Base-by-base conservation (phyloP, 257 asterid genomes). In the Plantago ovata region DNA sequence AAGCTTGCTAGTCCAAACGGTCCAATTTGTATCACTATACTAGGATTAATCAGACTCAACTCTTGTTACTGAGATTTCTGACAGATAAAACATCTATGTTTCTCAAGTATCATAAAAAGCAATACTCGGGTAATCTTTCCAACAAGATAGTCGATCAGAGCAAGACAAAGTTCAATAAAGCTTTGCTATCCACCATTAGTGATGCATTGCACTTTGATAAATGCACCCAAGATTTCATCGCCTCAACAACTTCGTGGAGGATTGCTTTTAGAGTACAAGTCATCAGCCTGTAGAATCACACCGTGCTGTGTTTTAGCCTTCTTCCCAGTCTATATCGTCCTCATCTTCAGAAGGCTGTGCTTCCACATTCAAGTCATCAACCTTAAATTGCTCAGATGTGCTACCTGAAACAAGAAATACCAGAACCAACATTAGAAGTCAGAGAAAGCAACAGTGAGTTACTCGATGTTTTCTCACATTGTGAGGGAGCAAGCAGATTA, bases 241-340 rank as follows among this genome's bases (percentile, higher is more conserved):
- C 36, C 36, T 28, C 7, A 4, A 28, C 36, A 28, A 28, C 36
- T 28, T 28, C 36, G 7, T 28, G 0, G 36, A 3, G 7, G 7
- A 28, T 28, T 28, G 36, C 36, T 28, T n/a, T 28, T 28, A 28
- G 36, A 28, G 36, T 28, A 28, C 36, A 28, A 8, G 36, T 28
- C 7, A 1, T 28, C 36, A 28, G 7, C 36, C 39, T 54, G 15
- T 32, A 65, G 20, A 61, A 7, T 16, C 10, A n/a, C 12, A 33
- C 38, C 46, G 12, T 22, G 19, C 36, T 58, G 53, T 15, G 4
- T 24, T 56, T 81, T 72, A 90, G 19, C 96, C 96, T 68, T 90
- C 95, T 56, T 86, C 95, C 97, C 97, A 90, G 60, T 86, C 94
- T 13, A 82, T 63, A 47, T 69, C 89, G 3, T 86, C 95, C 20